A percentile compares a stretch with the other conserved stretches of the same genome.
Conservation (phyloP, 1,139 yeast genomes). For the Yamadazyma epiphylla region DNA sequence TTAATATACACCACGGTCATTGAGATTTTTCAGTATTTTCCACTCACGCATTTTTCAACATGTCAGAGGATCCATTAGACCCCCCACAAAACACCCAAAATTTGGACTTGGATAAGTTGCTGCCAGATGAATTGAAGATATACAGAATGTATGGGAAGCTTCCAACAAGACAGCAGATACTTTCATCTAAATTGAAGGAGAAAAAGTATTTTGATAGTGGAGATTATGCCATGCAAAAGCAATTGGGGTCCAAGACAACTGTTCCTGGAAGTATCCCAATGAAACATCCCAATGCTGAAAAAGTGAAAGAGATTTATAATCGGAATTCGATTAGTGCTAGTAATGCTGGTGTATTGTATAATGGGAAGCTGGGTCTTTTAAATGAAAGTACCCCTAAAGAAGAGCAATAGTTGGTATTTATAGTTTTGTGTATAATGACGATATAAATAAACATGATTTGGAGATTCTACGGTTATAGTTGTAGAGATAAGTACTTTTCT, state of each 20-base stretch:
- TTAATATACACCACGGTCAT: background rate
- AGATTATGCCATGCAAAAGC: constrained; percentile 89
- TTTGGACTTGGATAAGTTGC: constrained; percentile 53
- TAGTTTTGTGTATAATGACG: too few species aligned
- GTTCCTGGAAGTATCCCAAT: constrained; percentile 28
- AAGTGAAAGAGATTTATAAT: constrained; percentile 45
- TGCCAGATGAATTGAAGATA: constrained; percentile 67
- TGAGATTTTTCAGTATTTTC: background rate
- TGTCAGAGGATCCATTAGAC: constrained; percentile 42
- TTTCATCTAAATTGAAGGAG: constrained; percentile 77
- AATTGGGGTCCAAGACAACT: constrained; percentile 22
- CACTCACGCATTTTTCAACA: background rate
- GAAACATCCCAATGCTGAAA: constrained; percentile 48
- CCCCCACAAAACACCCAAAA: constrained; percentile 45
- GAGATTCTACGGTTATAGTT: background rate
- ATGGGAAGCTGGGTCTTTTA: constrained; percentile 45
- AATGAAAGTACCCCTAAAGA: constrained; percentile 38
- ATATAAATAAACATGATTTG: background rate
- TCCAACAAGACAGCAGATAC: constrained; percentile 81
- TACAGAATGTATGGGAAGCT: constrained; percentile 83
- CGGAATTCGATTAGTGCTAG: constrained; percentile 44
- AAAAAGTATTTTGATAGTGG: constrained; percentile 96
- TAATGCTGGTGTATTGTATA: constrained; percentile 42
- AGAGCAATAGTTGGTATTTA: too few species aligned
- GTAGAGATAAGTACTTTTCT: background rate